Evolutionary conservation across 1,284 basidiomycete species (phyloP), one percentile per base, ranked within the genome.

Genomic region (Irpex sp.): DNA sequence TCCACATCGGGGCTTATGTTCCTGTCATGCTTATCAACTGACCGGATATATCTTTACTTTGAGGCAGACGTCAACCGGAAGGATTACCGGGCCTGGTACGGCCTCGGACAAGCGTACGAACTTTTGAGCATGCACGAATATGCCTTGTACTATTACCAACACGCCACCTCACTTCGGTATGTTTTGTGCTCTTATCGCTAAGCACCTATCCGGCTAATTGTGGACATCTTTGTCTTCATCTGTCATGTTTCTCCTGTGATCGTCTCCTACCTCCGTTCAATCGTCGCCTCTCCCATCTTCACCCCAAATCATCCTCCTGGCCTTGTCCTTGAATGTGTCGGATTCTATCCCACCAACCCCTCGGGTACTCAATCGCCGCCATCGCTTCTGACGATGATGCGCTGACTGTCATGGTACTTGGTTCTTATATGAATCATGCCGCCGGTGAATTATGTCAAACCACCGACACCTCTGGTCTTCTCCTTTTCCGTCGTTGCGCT

Each of bases 71-170:
- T 97, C 67, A 97, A 97, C 71, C 86, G 94, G 58, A 97, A 98
- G 74, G 97, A 98, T 75, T 98, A 98, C 73, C 81, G 97, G 63
- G 96, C 97, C 6, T 99, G 97, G 97, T 98, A 97, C 76, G 97
- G 97, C 21, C 87, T 99, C 57, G 97, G 96, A 1, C 97, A 99
- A 74, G 95, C 96, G 17, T 99, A 99, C 74, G 97, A 98, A 74
- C 83, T 99, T 43, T 81, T 98, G 65, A 95, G 93, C 71, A 98
- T 98, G 90, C 94, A 95, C 67, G 90, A 94, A 72, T 98, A 98
- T 78, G 93, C 97, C 1, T 81, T 99, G 57, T 89, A 97, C 76
- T 99, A 99, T 78, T 98, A 97, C 73, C 96, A 98, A 72, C 90
- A 94, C 71, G 96, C 97, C 1, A 96, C 95, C 17, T 92, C 95